These are phyloP conservation scores for Evansstolkia leycettana DNA, from an alignment of 495 filamentous ascomycete species.

Conservation along the genomic window DNA sequence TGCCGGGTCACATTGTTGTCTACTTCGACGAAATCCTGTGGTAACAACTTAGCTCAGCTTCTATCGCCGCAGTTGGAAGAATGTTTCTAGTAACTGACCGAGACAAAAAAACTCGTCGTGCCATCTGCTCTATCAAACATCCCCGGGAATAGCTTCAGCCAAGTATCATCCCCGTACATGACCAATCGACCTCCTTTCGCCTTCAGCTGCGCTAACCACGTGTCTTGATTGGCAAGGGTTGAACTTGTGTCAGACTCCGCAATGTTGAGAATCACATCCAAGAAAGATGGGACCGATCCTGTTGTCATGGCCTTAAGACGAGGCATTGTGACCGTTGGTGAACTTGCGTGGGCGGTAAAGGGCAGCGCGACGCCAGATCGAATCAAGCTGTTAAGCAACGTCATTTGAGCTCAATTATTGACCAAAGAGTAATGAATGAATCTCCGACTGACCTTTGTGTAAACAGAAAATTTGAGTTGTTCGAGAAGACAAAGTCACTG, in stretches of 20 bases:
- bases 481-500: slow-evolving; percentile 89
- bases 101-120: slow-evolving; percentile 96
- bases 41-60: slow-evolving; percentile 11
- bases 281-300: slow-evolving; percentile 89
- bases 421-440: not conserved
- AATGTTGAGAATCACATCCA: slow-evolving; percentile 94
- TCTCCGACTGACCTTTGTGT: slow-evolving; percentile 61
- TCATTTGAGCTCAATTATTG: slow-evolving; percentile 1
- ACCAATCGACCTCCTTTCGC: slow-evolving; percentile 62
- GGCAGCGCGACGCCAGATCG: slow-evolving; percentile 70
- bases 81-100: slow-evolving; percentile 47
- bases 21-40: slow-evolving; percentile 94
- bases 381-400: slow-evolving; percentile 53
- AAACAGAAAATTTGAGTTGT: slow-evolving; percentile 71
- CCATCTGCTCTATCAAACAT: slow-evolving; percentile 80
- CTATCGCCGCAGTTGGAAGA: not conserved
- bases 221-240: slow-evolving; percentile 77
- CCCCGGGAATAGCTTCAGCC: slow-evolving; percentile 89
- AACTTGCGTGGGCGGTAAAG: slow-evolving; percentile 91
- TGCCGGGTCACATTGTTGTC: slow-evolving; percentile 96
- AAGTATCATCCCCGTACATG: slow-evolving; percentile 98
- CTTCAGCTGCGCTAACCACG: slow-evolving; percentile 88
- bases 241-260: slow-evolving; percentile 87
- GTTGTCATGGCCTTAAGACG: slow-evolving; percentile 95
- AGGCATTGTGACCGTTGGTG: slow-evolving; percentile 97